These are phyloP conservation scores for Dujonia santamariae DNA, from an alignment of 1,139 yeast species.

Conservation along the genomic window DNA sequence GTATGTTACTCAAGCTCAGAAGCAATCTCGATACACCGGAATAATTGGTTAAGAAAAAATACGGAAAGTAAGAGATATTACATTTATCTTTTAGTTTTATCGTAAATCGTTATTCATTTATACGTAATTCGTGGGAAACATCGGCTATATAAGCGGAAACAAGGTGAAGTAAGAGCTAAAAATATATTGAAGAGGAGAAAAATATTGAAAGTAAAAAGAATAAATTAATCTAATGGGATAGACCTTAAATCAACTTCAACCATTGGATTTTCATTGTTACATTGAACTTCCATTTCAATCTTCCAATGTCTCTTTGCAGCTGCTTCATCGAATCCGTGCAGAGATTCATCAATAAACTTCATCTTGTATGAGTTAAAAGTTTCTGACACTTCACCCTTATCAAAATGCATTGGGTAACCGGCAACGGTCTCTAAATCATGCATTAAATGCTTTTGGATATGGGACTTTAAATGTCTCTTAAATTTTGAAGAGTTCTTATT, in stretches of 20 bases:
- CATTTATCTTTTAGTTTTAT: too few species aligned
- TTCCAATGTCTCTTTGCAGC: constrained; percentile 51
- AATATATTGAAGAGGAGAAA: too few species aligned
- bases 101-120: not conserved
- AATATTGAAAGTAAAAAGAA: too few species aligned
- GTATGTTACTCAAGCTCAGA: too few species aligned
- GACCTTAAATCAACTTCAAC: constrained; percentile 60
- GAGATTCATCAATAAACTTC: constrained; percentile 51
- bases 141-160: constrained; percentile 6
- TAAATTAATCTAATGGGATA: too few species aligned
- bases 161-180: not conserved
- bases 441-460: constrained; percentile 66
- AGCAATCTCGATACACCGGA: too few species aligned
- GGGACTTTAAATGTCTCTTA: constrained; percentile 73
- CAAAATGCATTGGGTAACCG: constrained; percentile 54
- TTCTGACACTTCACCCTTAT: constrained; percentile 48
- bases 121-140: constrained; percentile 1
- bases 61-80: too few species aligned
- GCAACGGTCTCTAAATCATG: constrained; percentile 62
- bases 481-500: constrained; percentile 71
- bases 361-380: constrained; percentile 45
- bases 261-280: constrained; percentile 58
- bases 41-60: too few species aligned
- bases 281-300: constrained; percentile 53
- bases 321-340: constrained; percentile 55